Evolutionary conservation across 768 basidiomycete genomes (phyloP), one percentile per base, ranked within the genome.

Genomic region (Tubosaeta sp.): DNA sequence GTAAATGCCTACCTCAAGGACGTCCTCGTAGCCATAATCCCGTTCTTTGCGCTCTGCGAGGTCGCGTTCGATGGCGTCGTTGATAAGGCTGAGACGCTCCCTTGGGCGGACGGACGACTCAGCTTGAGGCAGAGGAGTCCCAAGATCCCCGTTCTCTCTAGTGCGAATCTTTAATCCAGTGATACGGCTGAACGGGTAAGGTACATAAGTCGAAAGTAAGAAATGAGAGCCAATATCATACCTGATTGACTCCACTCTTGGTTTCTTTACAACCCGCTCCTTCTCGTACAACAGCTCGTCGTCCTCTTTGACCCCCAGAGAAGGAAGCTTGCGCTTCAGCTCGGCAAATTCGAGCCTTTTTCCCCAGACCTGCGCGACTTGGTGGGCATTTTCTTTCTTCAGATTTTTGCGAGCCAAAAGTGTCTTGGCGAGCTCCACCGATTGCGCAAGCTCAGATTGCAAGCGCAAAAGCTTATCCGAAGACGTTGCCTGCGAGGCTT

Each of bases 1-100:
- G 50, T 46, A 19, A 4, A 16, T 2, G 22, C 22, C 65, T 64
- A 91, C 88, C 69, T 97, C 94, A 57, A 91, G 77, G 48, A 77
- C 74, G 63, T 97, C 94, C 59, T 95, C 94, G 86, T 91, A 95
- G 46, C 83, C 79, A 45, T 84, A 79, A 60, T 94, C 88, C 44
- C 76, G 68, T 45, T 93, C 88, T 64, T 85, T 86, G 66, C 85
- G 84, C 45, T 73, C 73, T 67, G 73, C 63, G 86, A 68, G 42
- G 74, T 74, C 62, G 86, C 88, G 65, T 87, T 79, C 64, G 79
- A 77, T 43, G 75, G 76, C 51, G 73, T 77, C 55, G 22, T 54
- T 62, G 46, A 92, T 85, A 11, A 75, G 70, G 2, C 74, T 73
- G 44, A 78, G 71, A 27, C 90, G 83, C 53, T 90, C 86, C 65